phyloP scores from a whole-genome alignment of 1,284 basidiomycete species.

The Phylloporus sp. region DNA sequence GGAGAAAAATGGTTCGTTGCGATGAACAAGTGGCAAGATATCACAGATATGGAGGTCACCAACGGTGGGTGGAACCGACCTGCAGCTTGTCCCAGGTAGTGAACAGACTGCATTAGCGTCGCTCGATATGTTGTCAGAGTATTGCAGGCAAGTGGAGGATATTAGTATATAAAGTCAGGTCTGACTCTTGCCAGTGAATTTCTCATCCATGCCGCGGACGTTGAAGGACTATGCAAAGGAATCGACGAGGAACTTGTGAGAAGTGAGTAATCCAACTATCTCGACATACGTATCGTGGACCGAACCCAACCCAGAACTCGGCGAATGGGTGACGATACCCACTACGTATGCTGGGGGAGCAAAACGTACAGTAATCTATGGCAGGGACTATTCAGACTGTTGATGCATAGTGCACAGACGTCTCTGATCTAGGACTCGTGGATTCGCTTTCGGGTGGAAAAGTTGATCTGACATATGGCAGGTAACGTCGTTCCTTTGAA shows the following conservation, averaged over 20 bases:
- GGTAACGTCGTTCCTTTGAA: slow-evolving; percentile 49
- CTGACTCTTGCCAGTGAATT: slow-evolving; percentile 72
- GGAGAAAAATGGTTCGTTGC: slow-evolving; percentile 90
- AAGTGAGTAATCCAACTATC: slow-evolving; percentile 53
- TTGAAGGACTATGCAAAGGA: slow-evolving; percentile 96
- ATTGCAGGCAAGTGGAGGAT: slow-evolving; percentile 68
- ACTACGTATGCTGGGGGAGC: slow-evolving; percentile 99
- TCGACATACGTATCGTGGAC: background rate
- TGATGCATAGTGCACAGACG: slow-evolving; percentile 55
- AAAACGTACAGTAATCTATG: slow-evolving; percentile 56
- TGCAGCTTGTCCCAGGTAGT: background rate
- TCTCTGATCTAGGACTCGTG: slow-evolving; percentile 86
- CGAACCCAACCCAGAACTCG: slow-evolving; percentile 64
- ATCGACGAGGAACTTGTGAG: slow-evolving; percentile 91
- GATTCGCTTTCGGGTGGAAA: slow-evolving; percentile 80
- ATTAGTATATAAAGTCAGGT: background rate
- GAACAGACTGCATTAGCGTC: slow-evolving; percentile 53
- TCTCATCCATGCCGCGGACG: slow-evolving; percentile 95
- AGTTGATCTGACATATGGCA: slow-evolving; percentile 96
- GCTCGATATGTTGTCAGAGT: slow-evolving; percentile 68
- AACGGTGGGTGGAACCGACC: slow-evolving; percentile 53
- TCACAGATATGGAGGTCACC: slow-evolving; percentile 93
- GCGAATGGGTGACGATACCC: slow-evolving; percentile 90
- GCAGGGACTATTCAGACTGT: background rate
- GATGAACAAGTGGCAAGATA: slow-evolving; percentile 99